Evolutionary conservation across 805 yeast genomes (phyloP), one percentile per base, ranked within the genome.

Genomic region (Starmerella bombi): DNA sequence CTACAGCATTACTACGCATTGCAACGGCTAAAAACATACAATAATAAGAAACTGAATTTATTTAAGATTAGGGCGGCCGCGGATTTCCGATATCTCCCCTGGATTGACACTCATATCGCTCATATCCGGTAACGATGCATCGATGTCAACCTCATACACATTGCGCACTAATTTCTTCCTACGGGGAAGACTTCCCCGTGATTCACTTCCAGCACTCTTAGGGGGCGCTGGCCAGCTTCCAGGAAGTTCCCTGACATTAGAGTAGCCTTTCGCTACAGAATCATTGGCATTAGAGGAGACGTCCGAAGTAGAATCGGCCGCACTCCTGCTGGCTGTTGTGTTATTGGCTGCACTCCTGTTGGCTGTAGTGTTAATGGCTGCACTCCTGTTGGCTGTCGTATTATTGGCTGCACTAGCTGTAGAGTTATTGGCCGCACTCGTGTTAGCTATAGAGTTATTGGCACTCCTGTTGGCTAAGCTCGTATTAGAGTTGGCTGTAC

Each of bases 111-210:
- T 21, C 41, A 32, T 25, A 15, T 38, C 33, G 27, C 41, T 38
- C 37, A 38, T 32, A 18, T 38, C 41, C 4, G 41, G 41, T 12
- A 38, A 32, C 21, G 41, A 25, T 3, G 32, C 27, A n/a, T 38
- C 32, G n/a, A 30, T n/a, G 28, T 32, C 29, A 15, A 32, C 31
- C 5, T 38, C 33, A 20, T 38, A 38, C 10, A 38, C 37, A 14
- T 25, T 21, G 8, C 37, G 32, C 27, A 23, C 5, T 14, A 21
- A 17, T 15, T 32, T 29, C 36, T 25, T 19, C 5, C 41, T 21
- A 15, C 41, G 41, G 22, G 34, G 22, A 16, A 17, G 14, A 31
- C 14, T 15, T 7, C 9, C 22, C 6, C 8, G 6, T 7, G 16
- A n/a, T 6, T 6, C 14, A 16, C 20, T 6, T 6, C 22, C 14